These are phyloP conservation scores for Bacterosira constricta DNA, from an alignment of 108 stramenopile genomes.

Conservation along the genomic window DNA sequence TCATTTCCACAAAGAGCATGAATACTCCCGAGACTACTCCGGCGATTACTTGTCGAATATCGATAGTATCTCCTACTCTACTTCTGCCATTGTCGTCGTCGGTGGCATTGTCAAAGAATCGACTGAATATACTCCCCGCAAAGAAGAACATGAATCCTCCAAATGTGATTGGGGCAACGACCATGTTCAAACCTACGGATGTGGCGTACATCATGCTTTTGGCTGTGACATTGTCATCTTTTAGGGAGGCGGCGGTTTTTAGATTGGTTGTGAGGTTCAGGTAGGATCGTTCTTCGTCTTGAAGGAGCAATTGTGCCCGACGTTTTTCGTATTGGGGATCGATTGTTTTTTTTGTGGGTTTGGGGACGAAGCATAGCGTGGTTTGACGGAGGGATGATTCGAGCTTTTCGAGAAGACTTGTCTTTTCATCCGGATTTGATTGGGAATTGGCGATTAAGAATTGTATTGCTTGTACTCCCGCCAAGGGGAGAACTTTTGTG, in stretches of 20 bases:
- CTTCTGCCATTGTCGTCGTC: not conserved
- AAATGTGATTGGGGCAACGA: constrained; percentile 83
- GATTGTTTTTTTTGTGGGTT: not conserved
- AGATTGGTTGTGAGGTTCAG: constrained; percentile 60
- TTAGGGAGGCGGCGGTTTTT: constrained; percentile 14
- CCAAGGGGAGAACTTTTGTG: not conserved
- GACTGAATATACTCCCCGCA: constrained; percentile 61
- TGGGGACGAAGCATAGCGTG: not conserved
- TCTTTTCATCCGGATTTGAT: not conserved
- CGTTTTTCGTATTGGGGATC: constrained; percentile 48
- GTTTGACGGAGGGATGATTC: constrained; percentile 4
- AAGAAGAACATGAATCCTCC: constrained; percentile 89
- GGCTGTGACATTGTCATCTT: constrained; percentile 68
- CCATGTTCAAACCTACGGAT: constrained; percentile 85
- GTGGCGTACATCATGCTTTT: constrained; percentile 87
- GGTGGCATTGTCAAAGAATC: constrained; percentile 29
- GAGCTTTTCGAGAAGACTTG: not conserved
- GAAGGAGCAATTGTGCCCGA: constrained; percentile 58
- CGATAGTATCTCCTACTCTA: constrained; percentile 17
- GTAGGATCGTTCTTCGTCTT: constrained; percentile 72
- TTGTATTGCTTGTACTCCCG: constrained; percentile 5
- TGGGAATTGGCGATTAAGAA: constrained; percentile 5
- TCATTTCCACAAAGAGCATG: constrained; percentile 90
- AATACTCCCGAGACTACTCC: constrained; percentile 74
- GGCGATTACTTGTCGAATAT: constrained; percentile 74